phyloP scores from a whole-genome alignment of 257 asterid genomes.

The Solanum microdontum region DNA sequence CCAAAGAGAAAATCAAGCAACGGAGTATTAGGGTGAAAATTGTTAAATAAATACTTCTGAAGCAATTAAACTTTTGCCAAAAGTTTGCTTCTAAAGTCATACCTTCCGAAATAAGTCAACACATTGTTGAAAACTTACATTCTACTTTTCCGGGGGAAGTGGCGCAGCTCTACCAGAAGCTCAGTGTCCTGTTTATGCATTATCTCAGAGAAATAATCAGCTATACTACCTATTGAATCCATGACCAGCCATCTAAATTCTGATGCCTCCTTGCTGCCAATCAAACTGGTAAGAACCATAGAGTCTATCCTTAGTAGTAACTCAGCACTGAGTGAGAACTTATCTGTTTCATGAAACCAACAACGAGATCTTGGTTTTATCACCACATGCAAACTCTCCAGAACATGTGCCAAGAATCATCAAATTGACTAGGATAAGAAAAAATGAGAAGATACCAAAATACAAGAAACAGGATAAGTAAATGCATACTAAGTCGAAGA shows the following conservation, averaged over 20 bases:
- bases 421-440: not conserved
- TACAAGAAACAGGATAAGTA: not conserved
- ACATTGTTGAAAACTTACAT: conserved; percentile 26
- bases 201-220: conserved; percentile 32
- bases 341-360: conserved; percentile 27
- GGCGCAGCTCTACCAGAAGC: conserved; percentile 54
- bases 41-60: not conserved
- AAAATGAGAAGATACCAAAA: not conserved
- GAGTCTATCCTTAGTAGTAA: conserved; percentile 74
- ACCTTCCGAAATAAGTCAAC: not conserved
- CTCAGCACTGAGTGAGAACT: conserved; percentile 35
- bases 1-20: not conserved
- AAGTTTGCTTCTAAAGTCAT: not conserved
- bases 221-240: conserved; percentile 34
- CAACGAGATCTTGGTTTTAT: not conserved
- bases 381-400: not conserved
- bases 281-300: conserved; percentile 55
- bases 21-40: not conserved
- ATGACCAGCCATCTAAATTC: conserved; percentile 54
- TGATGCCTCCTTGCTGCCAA: conserved; percentile 56
- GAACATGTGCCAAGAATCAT: not conserved
- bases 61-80: not conserved
- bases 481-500: not conserved
- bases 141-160: conserved; percentile 26
- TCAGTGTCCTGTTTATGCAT: conserved; percentile 39